Evolutionary conservation across 2,329 filamentous ascomycete genomes (phyloP).

Genomic region (Parascedosporium putredinis): DNA sequence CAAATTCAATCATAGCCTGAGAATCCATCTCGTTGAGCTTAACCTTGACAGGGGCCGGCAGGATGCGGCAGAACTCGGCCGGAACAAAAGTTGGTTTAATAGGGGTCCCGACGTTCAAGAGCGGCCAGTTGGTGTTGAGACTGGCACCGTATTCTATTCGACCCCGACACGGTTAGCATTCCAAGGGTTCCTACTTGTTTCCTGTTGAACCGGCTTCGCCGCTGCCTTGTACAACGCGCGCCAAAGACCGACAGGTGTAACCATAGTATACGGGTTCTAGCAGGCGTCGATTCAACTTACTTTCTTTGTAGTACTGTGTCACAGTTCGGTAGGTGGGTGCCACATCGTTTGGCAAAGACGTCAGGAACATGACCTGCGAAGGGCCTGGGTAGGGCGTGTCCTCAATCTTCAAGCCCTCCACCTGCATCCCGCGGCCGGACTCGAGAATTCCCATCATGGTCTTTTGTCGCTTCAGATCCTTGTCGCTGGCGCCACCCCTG

Average conservation of each 20-base stretch:
- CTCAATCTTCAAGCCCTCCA: conserved; percentile 1
- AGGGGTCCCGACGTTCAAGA: conserved; percentile 55
- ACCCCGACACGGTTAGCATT: too few species aligned
- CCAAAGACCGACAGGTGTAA: background rate
- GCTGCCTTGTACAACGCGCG: too few species aligned
- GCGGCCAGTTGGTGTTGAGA: conserved; percentile 32
- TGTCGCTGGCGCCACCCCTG: conserved; percentile 1
- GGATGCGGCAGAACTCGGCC: conserved; percentile 52
- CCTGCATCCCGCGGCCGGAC: background rate
- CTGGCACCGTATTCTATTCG: conserved; percentile 26
- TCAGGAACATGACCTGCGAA: background rate
- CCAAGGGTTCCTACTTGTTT: too few species aligned
- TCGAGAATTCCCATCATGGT: conserved; percentile 5
- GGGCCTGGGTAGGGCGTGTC: background rate
- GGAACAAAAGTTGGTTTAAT: conserved; percentile 54
- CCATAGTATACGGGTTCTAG: background rate
- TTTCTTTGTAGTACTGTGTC: conserved; percentile 1
- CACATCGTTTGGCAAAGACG: background rate
- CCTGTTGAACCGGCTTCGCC: too few species aligned
- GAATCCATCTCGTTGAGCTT: conserved; percentile 53
- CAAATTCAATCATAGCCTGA: conserved; percentile 59
- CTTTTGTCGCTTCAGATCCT: conserved; percentile 3
- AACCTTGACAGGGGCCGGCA: conserved; percentile 40
- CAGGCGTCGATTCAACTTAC: too few species aligned
- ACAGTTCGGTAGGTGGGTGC: background rate